A percentile compares a stretch with the other conserved stretches of the same genome.
Conservation (phyloP, 257 asterid species). For the Capsicum rhomboideum region DNA sequence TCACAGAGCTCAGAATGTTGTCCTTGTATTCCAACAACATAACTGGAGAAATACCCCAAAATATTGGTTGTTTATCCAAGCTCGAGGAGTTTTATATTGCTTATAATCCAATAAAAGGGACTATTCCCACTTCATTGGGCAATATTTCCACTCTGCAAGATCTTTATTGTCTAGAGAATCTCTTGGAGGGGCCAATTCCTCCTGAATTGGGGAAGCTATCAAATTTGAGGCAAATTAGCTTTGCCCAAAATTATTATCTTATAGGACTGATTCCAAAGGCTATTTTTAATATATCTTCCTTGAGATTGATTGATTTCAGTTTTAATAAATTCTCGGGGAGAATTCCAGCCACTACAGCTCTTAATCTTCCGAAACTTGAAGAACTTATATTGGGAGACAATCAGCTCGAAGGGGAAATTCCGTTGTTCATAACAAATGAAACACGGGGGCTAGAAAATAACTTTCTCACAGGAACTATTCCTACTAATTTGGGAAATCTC, state of each 20-base stretch:
- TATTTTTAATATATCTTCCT: constrained; percentile 26
- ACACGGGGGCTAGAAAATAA: constrained; percentile 4
- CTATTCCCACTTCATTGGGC: constrained; percentile 18
- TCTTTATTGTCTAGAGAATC: constrained; percentile 7
- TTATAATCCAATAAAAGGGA: constrained; percentile 4
- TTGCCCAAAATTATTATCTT: constrained; percentile 3
- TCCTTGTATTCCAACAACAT: constrained; percentile 11
- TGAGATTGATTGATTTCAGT: constrained; percentile 3
- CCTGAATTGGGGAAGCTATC: constrained; percentile 14
- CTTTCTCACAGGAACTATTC: constrained; percentile 18
- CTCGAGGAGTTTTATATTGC: constrained; percentile 16
- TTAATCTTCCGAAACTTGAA: constrained; percentile 17
- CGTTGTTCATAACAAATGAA: constrained; percentile 14
- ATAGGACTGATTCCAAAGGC: constrained; percentile 24
- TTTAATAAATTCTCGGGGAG: constrained; percentile 13
- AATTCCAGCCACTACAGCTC: constrained; percentile 8
- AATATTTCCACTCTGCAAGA: constrained; percentile 22
- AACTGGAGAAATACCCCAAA: constrained; percentile 13
- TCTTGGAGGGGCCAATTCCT: constrained; percentile 22
- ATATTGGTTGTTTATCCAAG: constrained; percentile 19
- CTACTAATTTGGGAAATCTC: constrained; percentile 20
- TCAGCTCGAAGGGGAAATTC: constrained; percentile 17
- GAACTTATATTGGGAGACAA: constrained; percentile 4
- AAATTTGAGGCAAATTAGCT: constrained; percentile 8
- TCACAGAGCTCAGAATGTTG: neutral